Evolutionary conservation across 345 rosid species (phyloP), one percentile per base, ranked within the genome.

Genomic region (Murraya koenigii): DNA sequence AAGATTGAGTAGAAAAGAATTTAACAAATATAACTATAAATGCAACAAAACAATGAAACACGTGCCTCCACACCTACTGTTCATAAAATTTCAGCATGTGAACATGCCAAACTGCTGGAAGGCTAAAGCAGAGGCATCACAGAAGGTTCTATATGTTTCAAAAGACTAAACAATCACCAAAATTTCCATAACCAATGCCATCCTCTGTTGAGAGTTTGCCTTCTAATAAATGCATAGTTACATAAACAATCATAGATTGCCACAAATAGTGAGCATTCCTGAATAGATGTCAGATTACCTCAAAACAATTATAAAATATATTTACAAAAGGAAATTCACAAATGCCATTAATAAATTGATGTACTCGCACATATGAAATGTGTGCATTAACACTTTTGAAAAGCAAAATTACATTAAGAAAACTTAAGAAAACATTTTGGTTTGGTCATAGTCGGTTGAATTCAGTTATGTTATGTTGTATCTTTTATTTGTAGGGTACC

Each of bases 1-100:
- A 71, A 69, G 26, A 75, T 74, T 61, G 49, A 70, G 54, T 22
- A 22, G 61, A 44, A 41, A 39, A 72, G 7, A 74, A 33, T 58
- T 44, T 0, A 63, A 63, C 68, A 26, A 8, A 14, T 47, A 35
- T 7, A 74, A 17, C 13, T 13, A 35, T 35, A 56, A 38, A 36
- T 59, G 55, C 8, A 26, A 38, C n/a, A 23, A 33, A 36, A 58
- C 32, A 36, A 54, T 5, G 20, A 32, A 71, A 55, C 49, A 66
- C 22, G 44, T 6, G 23, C 35, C 25, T 58, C 54, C 66, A 58
- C 5, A 5, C 36, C n/a, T 8, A 58, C 9, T 13, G 35, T n/a
- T n/a, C 76, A 73, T 13, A 39, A 60, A 19, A 38, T 26, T 8
- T 6, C 22, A 36, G 35, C 9, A 60, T 32, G 30, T 6, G 15